phyloP scores from a whole-genome alignment of 495 filamentous ascomycete genomes.

The Niebla homalea region DNA sequence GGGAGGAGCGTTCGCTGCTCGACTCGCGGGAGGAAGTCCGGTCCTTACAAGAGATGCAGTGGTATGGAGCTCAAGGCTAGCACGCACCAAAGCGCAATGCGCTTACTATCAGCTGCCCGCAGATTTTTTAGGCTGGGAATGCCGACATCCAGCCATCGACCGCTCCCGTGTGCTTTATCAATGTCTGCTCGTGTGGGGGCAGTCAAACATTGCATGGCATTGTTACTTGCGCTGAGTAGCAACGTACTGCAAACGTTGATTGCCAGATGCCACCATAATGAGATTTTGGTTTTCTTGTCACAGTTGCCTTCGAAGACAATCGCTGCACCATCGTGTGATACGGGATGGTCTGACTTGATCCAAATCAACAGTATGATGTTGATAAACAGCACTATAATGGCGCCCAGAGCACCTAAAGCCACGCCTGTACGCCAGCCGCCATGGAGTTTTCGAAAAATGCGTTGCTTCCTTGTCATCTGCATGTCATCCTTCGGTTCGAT shows the following conservation, averaged over 20 bases:
- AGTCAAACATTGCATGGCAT: not conserved
- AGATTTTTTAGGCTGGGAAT: not conserved
- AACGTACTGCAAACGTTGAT: not conserved
- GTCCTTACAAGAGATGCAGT: no score
- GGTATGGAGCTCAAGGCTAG: no score
- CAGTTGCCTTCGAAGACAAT: not conserved
- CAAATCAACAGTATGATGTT: not conserved
- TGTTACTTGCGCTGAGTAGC: not conserved
- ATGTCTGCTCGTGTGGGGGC: not conserved
- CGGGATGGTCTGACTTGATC: not conserved
- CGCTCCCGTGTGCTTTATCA: not conserved
- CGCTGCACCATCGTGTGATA: not conserved
- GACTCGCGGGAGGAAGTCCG: no score
- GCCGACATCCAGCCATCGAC: not conserved
- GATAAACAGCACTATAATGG: not conserved
- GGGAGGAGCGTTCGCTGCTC: no score
- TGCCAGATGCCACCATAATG: not conserved
- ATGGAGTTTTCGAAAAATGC: not conserved
- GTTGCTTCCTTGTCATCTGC: not conserved
- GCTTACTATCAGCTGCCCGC: not conserved
- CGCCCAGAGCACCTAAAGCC: not conserved
- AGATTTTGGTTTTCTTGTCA: not conserved
- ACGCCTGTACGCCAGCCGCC: not conserved
- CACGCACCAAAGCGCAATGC: not conserved
- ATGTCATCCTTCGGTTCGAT: no score